A percentile compares a stretch with the other conserved stretches of the same genome.
These are phyloP conservation scores for Arxiozyma heterogenica DNA, from an alignment of 1,139 yeast genomes.

Conservation along the genomic window DNA sequence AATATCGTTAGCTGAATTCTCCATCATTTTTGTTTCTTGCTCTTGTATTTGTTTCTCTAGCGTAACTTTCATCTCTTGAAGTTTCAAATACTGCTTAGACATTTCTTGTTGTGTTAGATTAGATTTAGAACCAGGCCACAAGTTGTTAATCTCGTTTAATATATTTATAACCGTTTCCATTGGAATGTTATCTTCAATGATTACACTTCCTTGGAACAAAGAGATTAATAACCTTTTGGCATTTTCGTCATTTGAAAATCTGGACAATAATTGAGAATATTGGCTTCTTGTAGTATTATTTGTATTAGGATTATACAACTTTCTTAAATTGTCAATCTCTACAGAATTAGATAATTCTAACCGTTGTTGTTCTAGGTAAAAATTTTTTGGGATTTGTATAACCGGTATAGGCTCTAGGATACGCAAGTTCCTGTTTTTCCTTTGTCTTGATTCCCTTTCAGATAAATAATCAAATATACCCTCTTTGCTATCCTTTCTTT, in stretches of 20 bases:
- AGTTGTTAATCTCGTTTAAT: slow-evolving; percentile 22
- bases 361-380: slow-evolving; percentile 25
- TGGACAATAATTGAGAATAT: slow-evolving; percentile 14
- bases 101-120: slow-evolving; percentile 17
- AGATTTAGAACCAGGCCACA: slow-evolving; percentile 28
- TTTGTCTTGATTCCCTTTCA: slow-evolving; percentile 19
- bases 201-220: slow-evolving; percentile 28
- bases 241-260: slow-evolving; percentile 18
- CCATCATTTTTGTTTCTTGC: slow-evolving; percentile 21
- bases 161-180: slow-evolving; percentile 20
- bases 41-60: slow-evolving; percentile 15
- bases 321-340: background rate
- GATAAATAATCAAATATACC: slow-evolving; percentile 27
- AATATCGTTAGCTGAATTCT: slow-evolving; percentile 13
- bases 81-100: slow-evolving; percentile 12
- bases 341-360: slow-evolving; percentile 16
- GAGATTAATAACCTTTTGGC: slow-evolving; percentile 22
- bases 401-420: slow-evolving; percentile 24
- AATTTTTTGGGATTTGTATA: slow-evolving; percentile 26
- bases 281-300: slow-evolving; percentile 1
- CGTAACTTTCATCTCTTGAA: slow-evolving; percentile 15
- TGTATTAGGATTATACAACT: background rate
- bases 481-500: slow-evolving; percentile 28
- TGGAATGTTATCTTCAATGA: slow-evolving; percentile 12
- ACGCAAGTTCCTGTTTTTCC: slow-evolving; percentile 23